A percentile compares a stretch with the other conserved stretches of the same genome.
phyloP scores from a whole-genome alignment of 768 basidiomycete genomes.

The Rhodotorula diobovata region DNA sequence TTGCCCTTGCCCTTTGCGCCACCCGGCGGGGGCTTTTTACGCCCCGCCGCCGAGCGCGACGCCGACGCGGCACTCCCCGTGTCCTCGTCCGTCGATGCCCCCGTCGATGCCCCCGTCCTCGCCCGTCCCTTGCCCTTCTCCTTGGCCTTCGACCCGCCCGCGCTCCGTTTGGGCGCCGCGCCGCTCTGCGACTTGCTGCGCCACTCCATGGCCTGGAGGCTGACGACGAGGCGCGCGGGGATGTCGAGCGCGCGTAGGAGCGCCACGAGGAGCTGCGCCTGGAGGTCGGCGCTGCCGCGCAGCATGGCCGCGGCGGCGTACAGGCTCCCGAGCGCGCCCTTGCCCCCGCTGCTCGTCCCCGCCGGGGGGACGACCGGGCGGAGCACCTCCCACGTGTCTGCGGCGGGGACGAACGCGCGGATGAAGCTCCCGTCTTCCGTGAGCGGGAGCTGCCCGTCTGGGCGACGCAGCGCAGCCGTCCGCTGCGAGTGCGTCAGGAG shows the following conservation, averaged over 20 bases:
- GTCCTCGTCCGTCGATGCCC: neutral
- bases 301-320: slow-evolving; percentile 58
- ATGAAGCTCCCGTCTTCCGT: neutral
- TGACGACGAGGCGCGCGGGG: slow-evolving; percentile 79
- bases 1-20: too few species aligned
- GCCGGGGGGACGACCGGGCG: neutral
- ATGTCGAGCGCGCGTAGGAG: slow-evolving; percentile 79
- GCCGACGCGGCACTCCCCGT: neutral
- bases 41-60: neutral
- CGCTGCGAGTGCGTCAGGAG: slow-evolving; percentile 2
- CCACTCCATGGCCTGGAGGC: slow-evolving; percentile 90
- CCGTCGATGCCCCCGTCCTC: slow-evolving; percentile 15
- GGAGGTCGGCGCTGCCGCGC: slow-evolving; percentile 74
- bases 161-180: slow-evolving; percentile 42
- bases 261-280: slow-evolving; percentile 85
- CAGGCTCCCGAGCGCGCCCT: neutral
- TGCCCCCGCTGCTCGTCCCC: too few species aligned
- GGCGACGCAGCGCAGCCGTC: neutral
- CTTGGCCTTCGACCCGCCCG: slow-evolving; percentile 36
- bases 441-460: neutral
- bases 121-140: slow-evolving; percentile 35
- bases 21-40: neutral
- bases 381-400: neutral
- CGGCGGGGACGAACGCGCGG: slow-evolving; percentile 7
- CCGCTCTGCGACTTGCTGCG: slow-evolving; percentile 51